A percentile compares a stretch with the other conserved stretches of the same genome.
Conservation (phyloP, 768 basidiomycete genomes). For the Glaciozyma antarctica region DNA sequence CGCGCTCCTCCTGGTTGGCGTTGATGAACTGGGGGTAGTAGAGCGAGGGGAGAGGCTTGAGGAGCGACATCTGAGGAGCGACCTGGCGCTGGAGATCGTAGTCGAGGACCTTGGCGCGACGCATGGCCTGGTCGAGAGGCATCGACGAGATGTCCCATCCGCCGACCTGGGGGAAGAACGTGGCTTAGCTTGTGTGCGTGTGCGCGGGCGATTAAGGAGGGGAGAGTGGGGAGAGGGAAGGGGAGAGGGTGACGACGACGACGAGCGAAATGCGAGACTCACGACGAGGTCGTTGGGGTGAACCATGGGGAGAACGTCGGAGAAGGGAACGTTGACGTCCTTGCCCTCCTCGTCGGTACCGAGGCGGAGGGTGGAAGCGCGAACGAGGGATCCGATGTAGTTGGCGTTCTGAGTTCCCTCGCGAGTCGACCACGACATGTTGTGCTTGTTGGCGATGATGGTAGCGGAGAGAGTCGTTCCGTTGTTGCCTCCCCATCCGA, state of each 20-base stretch:
- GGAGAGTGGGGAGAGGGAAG: not conserved
- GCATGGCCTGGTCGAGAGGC: slow-evolving; percentile 83
- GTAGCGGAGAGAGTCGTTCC: slow-evolving; percentile 88
- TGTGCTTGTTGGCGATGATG: slow-evolving; percentile 88
- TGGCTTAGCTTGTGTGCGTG: not conserved
- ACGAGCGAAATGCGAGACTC: slow-evolving; percentile 38
- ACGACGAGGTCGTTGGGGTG: slow-evolving; percentile 90
- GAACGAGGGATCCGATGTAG: slow-evolving; percentile 92
- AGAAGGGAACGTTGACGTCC: slow-evolving; percentile 85
- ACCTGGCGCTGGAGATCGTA: slow-evolving; percentile 96
- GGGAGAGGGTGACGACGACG: not conserved
- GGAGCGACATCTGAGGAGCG: slow-evolving; percentile 66
- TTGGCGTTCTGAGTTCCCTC: slow-evolving; percentile 84
- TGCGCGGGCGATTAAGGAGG: not conserved
- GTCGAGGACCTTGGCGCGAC: slow-evolving; percentile 82
- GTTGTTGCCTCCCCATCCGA: slow-evolving; percentile 96
- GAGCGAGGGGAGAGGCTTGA: slow-evolving; percentile 81
- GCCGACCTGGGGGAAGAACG: slow-evolving; percentile 45
- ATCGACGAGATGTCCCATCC: slow-evolving; percentile 94
- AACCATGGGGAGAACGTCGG: slow-evolving; percentile 90
- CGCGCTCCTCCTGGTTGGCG: slow-evolving; percentile 68
- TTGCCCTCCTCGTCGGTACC: slow-evolving; percentile 73
- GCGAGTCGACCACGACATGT: slow-evolving; percentile 92
- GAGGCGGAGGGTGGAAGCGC: slow-evolving; percentile 87
- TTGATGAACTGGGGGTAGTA: slow-evolving; percentile 45